Percentiles rank a stretch among this genome's conserved stretches.
phyloP scores from a whole-genome alignment of 768 basidiomycete genomes.

The Naganishia randhawae region DNA sequence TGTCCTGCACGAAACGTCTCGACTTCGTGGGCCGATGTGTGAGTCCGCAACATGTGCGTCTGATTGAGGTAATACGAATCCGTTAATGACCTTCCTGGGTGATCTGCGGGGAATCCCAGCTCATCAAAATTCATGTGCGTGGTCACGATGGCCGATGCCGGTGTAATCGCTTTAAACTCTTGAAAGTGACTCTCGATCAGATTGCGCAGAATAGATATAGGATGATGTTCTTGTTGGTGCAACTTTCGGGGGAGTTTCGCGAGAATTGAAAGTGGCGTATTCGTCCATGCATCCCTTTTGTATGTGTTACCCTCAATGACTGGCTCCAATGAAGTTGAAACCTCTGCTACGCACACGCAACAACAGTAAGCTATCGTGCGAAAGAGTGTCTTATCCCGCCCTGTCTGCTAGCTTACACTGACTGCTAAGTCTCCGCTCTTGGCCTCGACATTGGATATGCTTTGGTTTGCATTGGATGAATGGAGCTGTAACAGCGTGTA shows the following conservation, averaged over 20 bases:
- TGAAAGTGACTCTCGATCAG: conserved; percentile 81
- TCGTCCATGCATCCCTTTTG: conserved; percentile 72
- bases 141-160: conserved; percentile 82
- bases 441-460: neutral
- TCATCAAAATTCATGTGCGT: conserved; percentile 90
- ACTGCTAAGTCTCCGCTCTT: neutral
- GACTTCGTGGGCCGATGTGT: conserved; percentile 97
- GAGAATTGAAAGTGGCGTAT: conserved; percentile 78
- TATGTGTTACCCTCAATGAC: conserved; percentile 53
- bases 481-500: neutral
- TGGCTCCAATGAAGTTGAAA: neutral
- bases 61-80: conserved; percentile 96
- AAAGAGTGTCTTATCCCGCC: neutral
- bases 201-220: conserved; percentile 75
- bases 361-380: neutral
- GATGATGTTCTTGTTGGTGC: conserved; percentile 73
- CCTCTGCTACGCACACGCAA: conserved; percentile 2
- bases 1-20: conserved; percentile 73
- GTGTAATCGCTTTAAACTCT: conserved; percentile 64
- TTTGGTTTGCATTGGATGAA: neutral
- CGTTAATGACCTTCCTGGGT: conserved; percentile 81
- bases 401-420: neutral
- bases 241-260: conserved; percentile 72
- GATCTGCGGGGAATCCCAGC: conserved; percentile 85
- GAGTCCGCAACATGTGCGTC: conserved; percentile 86